These are phyloP conservation scores for Trichocomaceae sp. DNA, from an alignment of 2,329 filamentous ascomycete genomes.

Conservation along the genomic window DNA sequence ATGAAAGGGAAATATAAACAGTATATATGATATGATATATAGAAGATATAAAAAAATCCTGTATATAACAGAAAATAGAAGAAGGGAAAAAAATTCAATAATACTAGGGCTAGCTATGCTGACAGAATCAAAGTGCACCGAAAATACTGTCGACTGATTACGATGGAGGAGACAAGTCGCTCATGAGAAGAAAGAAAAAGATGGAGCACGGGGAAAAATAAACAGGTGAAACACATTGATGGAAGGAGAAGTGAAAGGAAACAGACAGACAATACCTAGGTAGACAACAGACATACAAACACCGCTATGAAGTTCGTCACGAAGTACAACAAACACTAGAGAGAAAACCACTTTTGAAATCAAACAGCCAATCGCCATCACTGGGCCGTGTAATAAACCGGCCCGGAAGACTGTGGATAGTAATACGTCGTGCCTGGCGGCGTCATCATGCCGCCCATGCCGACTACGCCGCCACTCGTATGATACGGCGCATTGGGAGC, in stretches of 20 bases:
- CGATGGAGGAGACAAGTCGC: background rate
- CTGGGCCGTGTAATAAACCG: constrained; percentile 53
- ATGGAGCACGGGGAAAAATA: background rate
- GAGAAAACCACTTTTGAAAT: constrained; percentile 8
- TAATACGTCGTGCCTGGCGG: constrained; percentile 49
- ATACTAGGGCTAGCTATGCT: background rate
- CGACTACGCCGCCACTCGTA: constrained; percentile 51
- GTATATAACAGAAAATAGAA: background rate
- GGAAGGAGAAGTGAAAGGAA: background rate
- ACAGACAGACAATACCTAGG: constrained; percentile 16
- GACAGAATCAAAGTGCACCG: background rate
- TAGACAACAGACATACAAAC: background rate
- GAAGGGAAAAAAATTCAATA: background rate
- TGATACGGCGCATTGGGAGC: constrained; percentile 43
- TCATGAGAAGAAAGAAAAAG: background rate
- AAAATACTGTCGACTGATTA: background rate
- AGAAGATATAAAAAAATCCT: background rate
- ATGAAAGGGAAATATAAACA: background rate
- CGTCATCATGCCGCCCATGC: constrained; percentile 76
- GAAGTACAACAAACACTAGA: constrained; percentile 11
- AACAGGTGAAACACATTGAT: background rate
- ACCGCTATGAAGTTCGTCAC: constrained; percentile 13
- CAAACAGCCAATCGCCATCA: background rate
- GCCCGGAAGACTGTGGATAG: constrained; percentile 48
- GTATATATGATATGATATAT: background rate